These are phyloP conservation scores for Handroanthus guayacan DNA, from an alignment of 257 asterid species.

Conservation along the genomic window DNA sequence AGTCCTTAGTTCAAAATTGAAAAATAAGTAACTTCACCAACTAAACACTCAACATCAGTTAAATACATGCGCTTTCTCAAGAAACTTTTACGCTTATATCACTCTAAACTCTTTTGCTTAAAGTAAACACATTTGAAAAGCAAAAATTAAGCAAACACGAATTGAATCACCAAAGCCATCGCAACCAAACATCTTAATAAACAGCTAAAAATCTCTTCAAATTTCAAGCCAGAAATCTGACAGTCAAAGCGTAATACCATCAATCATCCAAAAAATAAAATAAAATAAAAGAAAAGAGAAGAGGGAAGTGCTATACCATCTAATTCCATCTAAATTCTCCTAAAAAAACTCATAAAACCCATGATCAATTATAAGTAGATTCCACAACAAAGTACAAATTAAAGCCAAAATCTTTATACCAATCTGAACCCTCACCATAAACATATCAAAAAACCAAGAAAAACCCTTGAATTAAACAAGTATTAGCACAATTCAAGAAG, in stretches of 20 bases:
- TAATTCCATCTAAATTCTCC: no score
- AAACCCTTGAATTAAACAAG: neutral
- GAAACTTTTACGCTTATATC: neutral
- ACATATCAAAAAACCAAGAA: neutral
- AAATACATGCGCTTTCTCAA: neutral
- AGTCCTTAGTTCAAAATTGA: slow-evolving; percentile 13
- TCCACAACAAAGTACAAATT: neutral
- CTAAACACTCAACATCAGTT: slow-evolving; percentile 3
- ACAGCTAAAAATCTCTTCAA: neutral
- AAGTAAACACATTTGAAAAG: neutral
- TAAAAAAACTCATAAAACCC: neutral
- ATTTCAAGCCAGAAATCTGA: neutral
- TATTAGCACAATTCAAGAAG: neutral
- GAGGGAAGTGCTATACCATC: neutral
- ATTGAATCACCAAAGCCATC: neutral
- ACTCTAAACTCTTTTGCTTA: slow-evolving; percentile 1
- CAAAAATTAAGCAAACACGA: neutral
- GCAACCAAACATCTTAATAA: neutral
- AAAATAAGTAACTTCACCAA: no score
- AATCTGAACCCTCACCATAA: slow-evolving; percentile 9
- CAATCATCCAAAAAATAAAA: neutral
- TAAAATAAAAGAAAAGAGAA: neutral
- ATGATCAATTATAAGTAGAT: slow-evolving; percentile 27
- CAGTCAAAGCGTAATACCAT: neutral
- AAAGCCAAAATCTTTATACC: neutral